These are phyloP conservation scores for Huntiella savannae DNA, from an alignment of 2,329 filamentous ascomycete species.

Conservation along the genomic window DNA sequence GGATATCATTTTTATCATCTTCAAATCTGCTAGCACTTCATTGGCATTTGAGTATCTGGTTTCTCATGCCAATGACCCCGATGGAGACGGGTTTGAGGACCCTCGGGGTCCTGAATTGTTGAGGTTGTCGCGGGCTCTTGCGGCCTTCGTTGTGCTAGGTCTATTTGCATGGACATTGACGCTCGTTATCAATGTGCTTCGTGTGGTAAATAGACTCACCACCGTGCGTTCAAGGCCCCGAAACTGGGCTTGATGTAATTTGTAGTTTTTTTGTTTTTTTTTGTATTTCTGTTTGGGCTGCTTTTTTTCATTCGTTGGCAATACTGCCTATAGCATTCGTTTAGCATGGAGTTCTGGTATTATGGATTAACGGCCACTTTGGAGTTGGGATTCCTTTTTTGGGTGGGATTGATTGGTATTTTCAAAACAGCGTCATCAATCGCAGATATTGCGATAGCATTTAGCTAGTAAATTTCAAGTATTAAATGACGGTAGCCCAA, in stretches of 20 bases:
- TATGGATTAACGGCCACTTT: no score
- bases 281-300: neutral
- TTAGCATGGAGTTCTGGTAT: no score
- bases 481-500: no score
- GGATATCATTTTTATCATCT: conserved; percentile 92
- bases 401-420: no score
- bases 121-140: conserved; percentile 42
- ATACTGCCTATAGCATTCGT: neutral
- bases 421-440: no score
- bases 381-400: no score
- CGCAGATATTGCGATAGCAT: no score
- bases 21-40: conserved; percentile 82
- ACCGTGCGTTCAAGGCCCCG: conserved; percentile 13
- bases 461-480: no score
- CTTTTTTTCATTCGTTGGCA: neutral
- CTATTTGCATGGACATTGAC: conserved; percentile 80
- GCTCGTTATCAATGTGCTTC: conserved; percentile 69
- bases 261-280: conserved; percentile 1
- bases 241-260: conserved; percentile 13
- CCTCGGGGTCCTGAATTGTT: conserved; percentile 7
- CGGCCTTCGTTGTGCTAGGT: conserved; percentile 60
- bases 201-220: conserved; percentile 42
- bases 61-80: conserved; percentile 28
- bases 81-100: conserved; percentile 6
- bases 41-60: conserved; percentile 75